These are phyloP conservation scores for Claviceps purpurea DNA, from an alignment of 2,329 filamentous ascomycete species.

Conservation along the genomic window DNA sequence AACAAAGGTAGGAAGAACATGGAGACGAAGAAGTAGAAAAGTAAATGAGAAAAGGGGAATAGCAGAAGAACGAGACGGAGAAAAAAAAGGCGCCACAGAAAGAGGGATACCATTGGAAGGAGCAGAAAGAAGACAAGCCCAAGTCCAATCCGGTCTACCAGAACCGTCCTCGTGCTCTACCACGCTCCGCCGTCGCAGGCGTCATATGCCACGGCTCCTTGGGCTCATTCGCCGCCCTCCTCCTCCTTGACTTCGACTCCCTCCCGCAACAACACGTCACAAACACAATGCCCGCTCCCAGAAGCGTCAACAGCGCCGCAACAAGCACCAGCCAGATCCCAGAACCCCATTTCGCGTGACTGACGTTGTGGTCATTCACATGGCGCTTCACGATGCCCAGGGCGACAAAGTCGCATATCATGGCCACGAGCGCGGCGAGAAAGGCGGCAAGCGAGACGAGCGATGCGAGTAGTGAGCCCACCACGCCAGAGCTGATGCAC, in stretches of 20 bases:
- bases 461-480: constrained; percentile 39
- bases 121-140: background rate
- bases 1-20: too few species aligned
- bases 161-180: constrained; percentile 6
- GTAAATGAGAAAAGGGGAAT: too few species aligned
- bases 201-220: constrained; percentile 14
- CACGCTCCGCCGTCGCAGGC: background rate
- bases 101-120: background rate
- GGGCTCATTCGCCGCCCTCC: constrained; percentile 9
- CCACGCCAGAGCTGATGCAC: constrained; percentile 34
- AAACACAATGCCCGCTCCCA: constrained; percentile 44
- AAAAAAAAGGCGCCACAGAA: background rate
- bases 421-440: constrained; percentile 34
- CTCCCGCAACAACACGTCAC: constrained; percentile 43
- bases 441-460: constrained; percentile 37
- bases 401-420: constrained; percentile 42
- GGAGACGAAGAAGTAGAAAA: too few species aligned
- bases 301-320: constrained; percentile 38
- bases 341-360: constrained; percentile 34
- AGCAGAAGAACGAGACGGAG: background rate
- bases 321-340: constrained; percentile 48
- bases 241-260: constrained; percentile 19
- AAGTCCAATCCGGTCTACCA: constrained; percentile 4
- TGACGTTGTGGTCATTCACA: constrained; percentile 35
- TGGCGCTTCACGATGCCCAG: constrained; percentile 40